A percentile compares a stretch with the other conserved stretches of the same genome.
Evolutionary conservation across 352 stramenopile species (phyloP).

Genomic region (Phytophthora tentaculata): DNA sequence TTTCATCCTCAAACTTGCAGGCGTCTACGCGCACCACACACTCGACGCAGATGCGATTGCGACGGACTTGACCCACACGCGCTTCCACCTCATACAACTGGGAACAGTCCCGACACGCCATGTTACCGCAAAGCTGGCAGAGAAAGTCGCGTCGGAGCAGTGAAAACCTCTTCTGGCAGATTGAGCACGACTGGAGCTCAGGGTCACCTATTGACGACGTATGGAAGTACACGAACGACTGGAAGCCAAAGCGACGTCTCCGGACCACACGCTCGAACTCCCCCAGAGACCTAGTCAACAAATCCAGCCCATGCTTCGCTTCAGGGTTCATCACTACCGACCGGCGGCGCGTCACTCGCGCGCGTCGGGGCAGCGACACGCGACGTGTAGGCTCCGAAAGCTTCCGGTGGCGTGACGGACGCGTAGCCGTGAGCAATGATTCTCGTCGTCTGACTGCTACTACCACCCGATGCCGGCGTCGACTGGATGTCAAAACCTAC

Average conservation of each 20-base stretch:
- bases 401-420: slow-evolving; percentile 41
- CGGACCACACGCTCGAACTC: slow-evolving; percentile 66
- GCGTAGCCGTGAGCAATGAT: slow-evolving; percentile 61
- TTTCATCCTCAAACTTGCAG: slow-evolving; percentile 59
- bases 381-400: slow-evolving; percentile 32
- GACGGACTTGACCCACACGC: slow-evolving; percentile 43
- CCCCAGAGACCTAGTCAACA: slow-evolving; percentile 51
- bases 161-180: slow-evolving; percentile 51
- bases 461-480: slow-evolving; percentile 26
- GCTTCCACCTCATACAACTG: slow-evolving; percentile 55
- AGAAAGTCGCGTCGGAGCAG: slow-evolving; percentile 52
- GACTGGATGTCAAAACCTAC: slow-evolving; percentile 62
- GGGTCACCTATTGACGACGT: slow-evolving; percentile 11
- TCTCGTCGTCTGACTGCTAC: slow-evolving; percentile 42
- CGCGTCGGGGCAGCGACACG: slow-evolving; percentile 9
- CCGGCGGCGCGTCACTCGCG: slow-evolving; percentile 37
- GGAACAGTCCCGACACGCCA: slow-evolving; percentile 54
- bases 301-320: slow-evolving; percentile 52
- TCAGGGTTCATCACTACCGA: slow-evolving; percentile 60
- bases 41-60: slow-evolving; percentile 52
- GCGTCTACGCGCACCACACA: slow-evolving; percentile 57
- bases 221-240: slow-evolving; percentile 62
- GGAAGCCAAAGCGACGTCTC: slow-evolving; percentile 64
- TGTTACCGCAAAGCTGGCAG: slow-evolving; percentile 57
- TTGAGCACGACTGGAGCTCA: slow-evolving; percentile 32